Evolutionary conservation across 2,329 filamentous ascomycete genomes (phyloP), one percentile per base, ranked within the genome.

Genomic region (Didymella pomorum): DNA sequence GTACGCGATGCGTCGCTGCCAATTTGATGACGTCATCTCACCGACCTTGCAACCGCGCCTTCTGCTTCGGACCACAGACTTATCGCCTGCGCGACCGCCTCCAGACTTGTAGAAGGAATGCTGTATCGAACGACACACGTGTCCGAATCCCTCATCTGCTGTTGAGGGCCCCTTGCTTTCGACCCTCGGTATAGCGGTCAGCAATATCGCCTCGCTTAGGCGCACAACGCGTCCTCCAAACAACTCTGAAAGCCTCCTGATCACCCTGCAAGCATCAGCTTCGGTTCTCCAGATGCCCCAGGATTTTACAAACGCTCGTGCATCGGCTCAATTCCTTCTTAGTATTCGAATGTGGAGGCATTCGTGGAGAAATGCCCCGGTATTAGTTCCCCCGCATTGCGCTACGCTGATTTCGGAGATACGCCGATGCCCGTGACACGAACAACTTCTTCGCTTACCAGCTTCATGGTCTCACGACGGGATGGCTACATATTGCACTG

Each of bases 401-500:
- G 41, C 58, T 63, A 66, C 16, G 29, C 63, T 62, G 28, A 35
- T 66, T 57, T 4, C 6, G 56, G 66, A 41, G 70, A 65, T 72
- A 20, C 9, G 37, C 71, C 71, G 71, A 65, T 65, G 72, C 66
- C 70, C 68, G 66, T 16, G 18, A 16, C 49, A 56, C 31, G 53
- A 56, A 23, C 44, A 41, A 59, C 29, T 39, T 47, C 61, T 45
- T 62, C 62, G 58, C 35, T 57, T 60, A 48, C 39, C 57, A 61
- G 50, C 54, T 48, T 52, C 52, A 49, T 56, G 61, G 63, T 67
- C 55, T 44, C 59, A 25, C 28, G 29, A 56, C 47, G 47, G 45
- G 50, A 47, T 57, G 49, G 49, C 56, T 71, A 71, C 67, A 69
- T 67, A 71, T 67, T 71, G 56, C 31, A 60, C 57, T 61, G 61